These are phyloP conservation scores for Russula griseocarnosa DNA, from an alignment of 768 basidiomycete species.

Conservation along the genomic window DNA sequence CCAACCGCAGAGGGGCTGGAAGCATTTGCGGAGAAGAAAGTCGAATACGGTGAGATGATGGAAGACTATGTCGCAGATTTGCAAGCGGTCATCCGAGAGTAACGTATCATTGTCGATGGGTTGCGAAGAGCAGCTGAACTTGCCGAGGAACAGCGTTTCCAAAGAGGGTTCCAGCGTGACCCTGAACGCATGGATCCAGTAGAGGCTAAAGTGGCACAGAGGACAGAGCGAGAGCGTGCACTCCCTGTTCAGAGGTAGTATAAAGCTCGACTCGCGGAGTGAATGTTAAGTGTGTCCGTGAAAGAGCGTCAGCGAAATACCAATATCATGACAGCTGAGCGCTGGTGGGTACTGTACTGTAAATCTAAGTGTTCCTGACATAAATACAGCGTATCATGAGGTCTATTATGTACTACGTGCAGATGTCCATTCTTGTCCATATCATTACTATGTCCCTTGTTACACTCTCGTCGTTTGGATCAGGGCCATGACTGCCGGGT, in stretches of 20 bases:
- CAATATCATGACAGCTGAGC: too few relatives aligned
- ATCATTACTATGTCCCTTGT: not conserved
- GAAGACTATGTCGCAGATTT: not conserved
- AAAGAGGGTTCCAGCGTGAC: slow-evolving; percentile 1
- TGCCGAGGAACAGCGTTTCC: not conserved
- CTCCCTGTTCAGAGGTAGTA: not conserved
- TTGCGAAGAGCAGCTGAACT: not conserved
- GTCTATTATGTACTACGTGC: too few relatives aligned
- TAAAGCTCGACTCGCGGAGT: not conserved
- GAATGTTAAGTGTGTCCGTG: not conserved
- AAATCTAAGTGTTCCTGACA: too few relatives aligned
- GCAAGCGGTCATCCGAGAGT: not conserved
- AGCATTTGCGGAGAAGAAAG: slow-evolving; percentile 6
- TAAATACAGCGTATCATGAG: too few relatives aligned
- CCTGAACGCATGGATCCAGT: slow-evolving; percentile 1
- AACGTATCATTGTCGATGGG: not conserved
- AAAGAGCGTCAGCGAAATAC: not conserved
- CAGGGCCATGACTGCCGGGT: not conserved
- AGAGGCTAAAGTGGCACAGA: not conserved
- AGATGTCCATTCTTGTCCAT: too few relatives aligned
- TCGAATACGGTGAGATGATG: not conserved
- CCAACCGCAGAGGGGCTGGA: slow-evolving; percentile 12
- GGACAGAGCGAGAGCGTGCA: not conserved
- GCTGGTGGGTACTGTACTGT: too few relatives aligned
- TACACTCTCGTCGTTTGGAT: not conserved